A percentile compares a stretch with the other conserved stretches of the same genome.
phyloP scores from a whole-genome alignment of 345 rosid genomes.

The rapeseed (Brassica napus) region Da-Ae NC_063439.1:21656001-21656500 shows the following conservation, averaged over 20 bases:
- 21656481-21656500: neutral
- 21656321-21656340: conserved; percentile 60
- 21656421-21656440: conserved; percentile 83
- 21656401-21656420: conserved; percentile 87
- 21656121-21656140: neutral
- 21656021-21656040: too few species aligned
- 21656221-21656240: conserved; percentile 80
- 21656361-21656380: conserved; percentile 54
- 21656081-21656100: neutral
- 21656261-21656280: conserved; percentile 56
- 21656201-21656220: conserved; percentile 50
- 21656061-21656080: too few species aligned
- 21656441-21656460: conserved; percentile 81
- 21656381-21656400: conserved; percentile 76
- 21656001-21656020: too few species aligned
- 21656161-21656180: neutral
- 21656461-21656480: conserved; percentile 32
- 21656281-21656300: conserved; percentile 82
- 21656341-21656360: conserved; percentile 32
- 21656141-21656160: neutral
- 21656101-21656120: neutral
- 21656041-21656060: too few species aligned
- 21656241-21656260: conserved; percentile 92
- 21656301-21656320: conserved; percentile 68
- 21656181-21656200: neutral